These are phyloP conservation scores for Theobroma grandiflorum DNA, from an alignment of 441 rosid species.

Conservation along the genomic window DNA sequence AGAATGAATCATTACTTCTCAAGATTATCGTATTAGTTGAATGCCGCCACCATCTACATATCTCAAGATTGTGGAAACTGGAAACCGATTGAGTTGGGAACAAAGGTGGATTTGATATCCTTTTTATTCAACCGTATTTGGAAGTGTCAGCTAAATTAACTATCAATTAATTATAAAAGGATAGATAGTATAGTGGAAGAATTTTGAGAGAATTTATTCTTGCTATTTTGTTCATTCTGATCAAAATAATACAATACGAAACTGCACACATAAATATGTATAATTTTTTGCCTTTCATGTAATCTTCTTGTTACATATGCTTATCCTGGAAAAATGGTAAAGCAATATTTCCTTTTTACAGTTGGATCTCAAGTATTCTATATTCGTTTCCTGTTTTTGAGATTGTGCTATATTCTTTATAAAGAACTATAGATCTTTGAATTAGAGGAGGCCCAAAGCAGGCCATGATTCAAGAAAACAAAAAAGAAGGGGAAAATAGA, in stretches of 20 bases:
- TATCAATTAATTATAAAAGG: background rate
- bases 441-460: constrained; percentile 2
- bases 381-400: background rate
- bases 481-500: background rate
- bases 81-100: background rate
- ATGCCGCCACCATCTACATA: background rate
- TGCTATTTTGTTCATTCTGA: background rate
- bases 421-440: background rate
- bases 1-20: background rate
- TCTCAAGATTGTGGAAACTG: background rate
- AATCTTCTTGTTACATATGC: background rate
- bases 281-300: background rate
- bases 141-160: background rate
- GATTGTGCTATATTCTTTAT: background rate
- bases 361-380: constrained; percentile 13
- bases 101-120: background rate
- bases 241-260: background rate
- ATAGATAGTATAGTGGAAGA: background rate
- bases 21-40: background rate
- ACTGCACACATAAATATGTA: background rate
- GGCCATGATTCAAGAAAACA: background rate
- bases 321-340: constrained; percentile 12
- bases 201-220: too few relatives aligned
- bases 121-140: background rate
- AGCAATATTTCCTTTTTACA: constrained; percentile 21